These are phyloP conservation scores for Solanum pennellii DNA, from an alignment of 257 asterid genomes.

Conservation along the genomic window DNA sequence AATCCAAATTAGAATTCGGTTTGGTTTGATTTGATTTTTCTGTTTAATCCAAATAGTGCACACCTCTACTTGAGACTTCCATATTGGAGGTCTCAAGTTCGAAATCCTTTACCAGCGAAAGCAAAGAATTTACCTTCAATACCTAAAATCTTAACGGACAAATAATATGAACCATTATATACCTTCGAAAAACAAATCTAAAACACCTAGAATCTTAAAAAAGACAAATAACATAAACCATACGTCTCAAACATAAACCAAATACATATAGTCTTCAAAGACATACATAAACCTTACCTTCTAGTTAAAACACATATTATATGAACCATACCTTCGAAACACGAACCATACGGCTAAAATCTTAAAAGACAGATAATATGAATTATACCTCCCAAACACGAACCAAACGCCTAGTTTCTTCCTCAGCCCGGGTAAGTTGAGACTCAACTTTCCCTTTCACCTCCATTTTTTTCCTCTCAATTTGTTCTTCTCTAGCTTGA, in stretches of 20 bases:
- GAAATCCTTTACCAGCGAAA: no score
- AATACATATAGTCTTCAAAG: not conserved
- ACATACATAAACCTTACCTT: not conserved
- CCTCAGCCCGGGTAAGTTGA: conserved; percentile 70
- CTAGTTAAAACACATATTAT: not conserved
- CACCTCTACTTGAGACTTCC: no score
- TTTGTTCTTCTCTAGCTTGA: conserved; percentile 69
- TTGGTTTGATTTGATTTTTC: no score
- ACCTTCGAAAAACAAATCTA: not conserved
- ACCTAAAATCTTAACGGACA: not conserved
- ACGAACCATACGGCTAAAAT: conserved; percentile 8
- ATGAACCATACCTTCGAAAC: conserved; percentile 23
- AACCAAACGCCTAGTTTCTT: conserved; percentile 54
- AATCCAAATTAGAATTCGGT: no score
- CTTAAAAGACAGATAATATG: not conserved
- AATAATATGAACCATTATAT: not conserved
- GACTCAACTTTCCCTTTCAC: conserved; percentile 59
- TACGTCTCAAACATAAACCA: not conserved
- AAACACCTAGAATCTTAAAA: not conserved
- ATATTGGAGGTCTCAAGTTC: no score
- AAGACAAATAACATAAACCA: not conserved
- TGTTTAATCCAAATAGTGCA: no score
- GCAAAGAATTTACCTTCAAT: no score
- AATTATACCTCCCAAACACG: conserved; percentile 68
- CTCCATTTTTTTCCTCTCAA: conserved; percentile 68